Percentiles rank a stretch among this genome's conserved stretches.
Conservation (phyloP, 768 basidiomycete species). For the Cystofilobasidium macerans region DNA sequence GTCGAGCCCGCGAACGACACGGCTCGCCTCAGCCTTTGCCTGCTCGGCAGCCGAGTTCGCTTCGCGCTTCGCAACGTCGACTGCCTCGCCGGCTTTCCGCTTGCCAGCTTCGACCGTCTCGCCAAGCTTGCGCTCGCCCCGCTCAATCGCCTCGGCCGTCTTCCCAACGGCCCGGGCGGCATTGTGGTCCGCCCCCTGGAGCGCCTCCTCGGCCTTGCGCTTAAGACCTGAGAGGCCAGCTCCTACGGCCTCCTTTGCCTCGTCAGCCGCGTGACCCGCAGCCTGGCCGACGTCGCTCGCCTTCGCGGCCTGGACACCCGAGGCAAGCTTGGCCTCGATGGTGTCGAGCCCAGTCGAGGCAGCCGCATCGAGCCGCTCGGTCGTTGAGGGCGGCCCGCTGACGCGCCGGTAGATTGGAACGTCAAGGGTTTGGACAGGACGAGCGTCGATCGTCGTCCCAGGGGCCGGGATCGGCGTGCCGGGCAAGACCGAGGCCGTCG, state of each 20-base stretch:
- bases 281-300: neutral
- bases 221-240: no score
- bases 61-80: no score
- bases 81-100: no score
- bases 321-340: slow-evolving; percentile 10
- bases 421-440: slow-evolving; percentile 3
- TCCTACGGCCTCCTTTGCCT: no score
- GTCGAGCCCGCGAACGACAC: no score
- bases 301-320: neutral
- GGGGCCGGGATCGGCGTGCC: slow-evolving; percentile 9
- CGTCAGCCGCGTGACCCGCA: neutral
- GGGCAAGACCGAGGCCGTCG: neutral
- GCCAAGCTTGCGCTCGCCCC: no score
- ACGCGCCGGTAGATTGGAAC: slow-evolving; percentile 19
- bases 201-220: slow-evolving; percentile 1
- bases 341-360: neutral
- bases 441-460: neutral
- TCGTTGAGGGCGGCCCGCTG: neutral
- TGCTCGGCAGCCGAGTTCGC: no score
- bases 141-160: no score
- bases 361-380: slow-evolving; percentile 12
- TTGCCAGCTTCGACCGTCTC: no score
- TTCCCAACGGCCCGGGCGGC: no score
- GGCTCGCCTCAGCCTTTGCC: no score
- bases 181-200: no score